Evolutionary conservation across 495 filamentous ascomycete genomes (phyloP).

Genomic region (Hypoxylon subgilvum): DNA sequence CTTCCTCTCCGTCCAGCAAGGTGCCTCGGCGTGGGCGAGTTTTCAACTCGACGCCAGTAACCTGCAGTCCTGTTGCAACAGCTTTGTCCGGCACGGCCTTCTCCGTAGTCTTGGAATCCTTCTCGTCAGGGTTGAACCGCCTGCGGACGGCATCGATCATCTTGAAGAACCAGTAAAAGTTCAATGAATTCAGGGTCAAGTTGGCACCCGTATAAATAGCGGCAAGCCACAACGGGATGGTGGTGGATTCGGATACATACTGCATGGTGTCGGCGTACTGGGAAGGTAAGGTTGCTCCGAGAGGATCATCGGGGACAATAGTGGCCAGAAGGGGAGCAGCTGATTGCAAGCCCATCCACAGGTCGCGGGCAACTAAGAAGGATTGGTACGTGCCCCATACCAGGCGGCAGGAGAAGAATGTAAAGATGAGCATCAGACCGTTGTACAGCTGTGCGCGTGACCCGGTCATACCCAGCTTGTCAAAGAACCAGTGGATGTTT

Average conservation of each 20-base stretch:
- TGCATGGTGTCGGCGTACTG: slow-evolving; percentile 52
- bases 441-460: slow-evolving; percentile 54
- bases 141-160: slow-evolving; percentile 93
- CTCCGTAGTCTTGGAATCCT: slow-evolving; percentile 31
- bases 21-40: slow-evolving; percentile 36
- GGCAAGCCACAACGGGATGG: slow-evolving; percentile 81
- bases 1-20: slow-evolving; percentile 43
- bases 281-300: slow-evolving; percentile 41
- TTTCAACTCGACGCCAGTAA: slow-evolving; percentile 14
- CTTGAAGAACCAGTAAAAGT: slow-evolving; percentile 96
- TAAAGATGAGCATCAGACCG: slow-evolving; percentile 37
- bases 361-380: slow-evolving; percentile 74
- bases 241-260: slow-evolving; percentile 51
- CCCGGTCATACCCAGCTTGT: slow-evolving; percentile 95
- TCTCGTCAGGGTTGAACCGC: slow-evolving; percentile 72
- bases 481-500: slow-evolving; percentile 99
- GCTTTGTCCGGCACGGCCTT: slow-evolving; percentile 17
- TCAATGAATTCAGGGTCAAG: slow-evolving; percentile 79
- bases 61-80: slow-evolving; percentile 17
- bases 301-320: slow-evolving; percentile 37
- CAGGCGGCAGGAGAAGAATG: slow-evolving; percentile 88
- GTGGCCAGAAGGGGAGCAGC: slow-evolving; percentile 42
- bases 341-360: slow-evolving; percentile 67
- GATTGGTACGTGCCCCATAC: slow-evolving; percentile 91
- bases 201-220: slow-evolving; percentile 77